Evolutionary conservation across 2,329 filamentous ascomycete genomes (phyloP).

Genomic region (Penicillium nordicum): DNA sequence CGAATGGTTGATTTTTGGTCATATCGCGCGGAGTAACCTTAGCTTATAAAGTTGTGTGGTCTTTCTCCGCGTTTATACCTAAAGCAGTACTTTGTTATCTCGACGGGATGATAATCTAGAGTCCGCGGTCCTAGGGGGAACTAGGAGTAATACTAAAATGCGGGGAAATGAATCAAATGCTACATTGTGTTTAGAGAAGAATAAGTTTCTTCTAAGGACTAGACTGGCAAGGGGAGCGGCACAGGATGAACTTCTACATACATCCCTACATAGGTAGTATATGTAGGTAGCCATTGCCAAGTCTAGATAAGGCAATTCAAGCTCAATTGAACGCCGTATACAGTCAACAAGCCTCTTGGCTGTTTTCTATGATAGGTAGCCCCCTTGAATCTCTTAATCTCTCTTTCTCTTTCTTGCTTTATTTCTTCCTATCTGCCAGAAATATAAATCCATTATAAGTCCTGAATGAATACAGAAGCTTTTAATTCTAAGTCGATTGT

Average conservation of each 20-base stretch:
- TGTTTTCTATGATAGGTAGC: not conserved
- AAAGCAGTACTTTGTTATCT: conserved; percentile 12
- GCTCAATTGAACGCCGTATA: not conserved
- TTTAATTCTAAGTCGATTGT: not conserved
- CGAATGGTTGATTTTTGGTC: conserved; percentile 3
- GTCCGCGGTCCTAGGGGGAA: not conserved
- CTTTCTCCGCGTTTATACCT: conserved; percentile 19
- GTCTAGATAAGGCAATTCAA: not conserved
- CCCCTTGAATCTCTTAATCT: not conserved
- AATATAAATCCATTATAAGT: not conserved
- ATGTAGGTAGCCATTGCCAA: not conserved
- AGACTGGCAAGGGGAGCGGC: not conserved
- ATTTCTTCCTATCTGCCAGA: not conserved
- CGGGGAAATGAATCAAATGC: not conserved
- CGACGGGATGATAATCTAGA: not conserved
- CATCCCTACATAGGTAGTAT: not conserved
- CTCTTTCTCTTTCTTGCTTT: not conserved
- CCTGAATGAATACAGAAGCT: too few relatives aligned
- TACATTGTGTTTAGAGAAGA: not conserved
- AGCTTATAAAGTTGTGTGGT: not conserved
- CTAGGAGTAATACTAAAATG: not conserved
- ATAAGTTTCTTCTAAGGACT: not conserved
- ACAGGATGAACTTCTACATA: not conserved
- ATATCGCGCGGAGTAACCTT: not conserved
- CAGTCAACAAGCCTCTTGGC: not conserved